phyloP scores from a whole-genome alignment of 1,284 basidiomycete species.

The Chondrostereum purpureum region DNA sequence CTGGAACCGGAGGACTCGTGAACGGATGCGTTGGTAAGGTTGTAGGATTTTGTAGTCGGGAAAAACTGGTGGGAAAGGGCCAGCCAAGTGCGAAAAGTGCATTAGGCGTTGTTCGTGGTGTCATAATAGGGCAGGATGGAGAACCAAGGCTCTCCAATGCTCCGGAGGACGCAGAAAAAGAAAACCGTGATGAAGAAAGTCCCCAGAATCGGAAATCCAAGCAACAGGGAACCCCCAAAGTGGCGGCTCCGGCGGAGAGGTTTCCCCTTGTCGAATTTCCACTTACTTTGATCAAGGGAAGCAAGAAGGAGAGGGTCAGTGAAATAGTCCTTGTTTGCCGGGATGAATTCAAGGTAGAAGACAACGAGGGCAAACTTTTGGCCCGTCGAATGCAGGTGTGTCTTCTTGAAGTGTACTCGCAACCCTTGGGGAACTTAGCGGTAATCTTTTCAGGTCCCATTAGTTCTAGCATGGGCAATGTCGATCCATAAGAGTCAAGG shows the following conservation, averaged over 20 bases:
- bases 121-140: background rate
- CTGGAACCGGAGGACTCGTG: background rate
- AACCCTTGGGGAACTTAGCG: too few species aligned
- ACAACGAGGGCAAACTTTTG: background rate
- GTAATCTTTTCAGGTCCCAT: too few species aligned
- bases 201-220: background rate
- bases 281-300: background rate
- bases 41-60: background rate
- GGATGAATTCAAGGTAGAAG: constrained; percentile 1
- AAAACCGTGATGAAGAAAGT: background rate
- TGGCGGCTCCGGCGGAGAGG: background rate
- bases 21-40: background rate
- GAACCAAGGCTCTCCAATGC: background rate
- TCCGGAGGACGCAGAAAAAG: background rate
- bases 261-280: background rate
- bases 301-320: background rate
- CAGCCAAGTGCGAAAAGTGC: background rate
- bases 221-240: background rate
- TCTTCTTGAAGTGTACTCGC: too few species aligned
- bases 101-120: background rate
- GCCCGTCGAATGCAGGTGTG: background rate
- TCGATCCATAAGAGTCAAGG: too few species aligned
- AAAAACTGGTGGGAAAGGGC: background rate
- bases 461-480: too few species aligned
- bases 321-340: background rate